Base-by-base conservation (phyloP, 345 rosid species). In the Kandelia obovata region DNA sequence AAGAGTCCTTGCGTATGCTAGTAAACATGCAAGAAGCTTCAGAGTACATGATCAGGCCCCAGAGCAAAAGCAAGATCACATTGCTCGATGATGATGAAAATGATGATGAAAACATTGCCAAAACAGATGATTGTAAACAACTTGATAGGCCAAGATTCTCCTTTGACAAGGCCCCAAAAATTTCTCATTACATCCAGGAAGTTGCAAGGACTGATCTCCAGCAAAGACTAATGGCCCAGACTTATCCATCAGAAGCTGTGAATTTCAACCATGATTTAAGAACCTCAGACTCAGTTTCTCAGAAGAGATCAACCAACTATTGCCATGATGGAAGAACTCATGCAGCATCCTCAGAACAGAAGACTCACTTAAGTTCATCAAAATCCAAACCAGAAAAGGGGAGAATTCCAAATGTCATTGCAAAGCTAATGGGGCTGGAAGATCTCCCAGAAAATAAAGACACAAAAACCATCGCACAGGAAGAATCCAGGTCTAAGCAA, bases 381-480 rank as follows among this genome's bases (percentile, higher is more conserved):
- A 76, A 70, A 53, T 59, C 73, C 53, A 87, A 83, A 67, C 65
- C 79, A 16, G 92, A 82, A 21, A 95, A 86, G 60, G 86, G 73
- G 32, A 87, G 96, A 78, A 86, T 92, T 66, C 87, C 98, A 32
- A 92, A 80, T 80, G 94, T 92, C 52, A 84, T 92, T 30, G 97
- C 97, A 7, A 90, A 87, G 87, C 72, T 90, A 58, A 95, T 90
- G 94, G 98, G 99, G 43, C 59, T 89, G 19, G 90, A 89, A 35
- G 96, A 86, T 69, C 81, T 85, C 76, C 92, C 91, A 26, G 75
- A 80, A 75, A 83, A 79, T 73, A 66, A 43, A 58, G 79, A 79
- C 56, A 56, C 84, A 26, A 86, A 81, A 59, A 26, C 75, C 53
- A 34, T 58, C 31, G 55, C 20, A 28, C 58, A 56, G 49, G 83